Conservation (phyloP, 257 asterid species). For the Nicotiana tomentosiformis region DNA sequence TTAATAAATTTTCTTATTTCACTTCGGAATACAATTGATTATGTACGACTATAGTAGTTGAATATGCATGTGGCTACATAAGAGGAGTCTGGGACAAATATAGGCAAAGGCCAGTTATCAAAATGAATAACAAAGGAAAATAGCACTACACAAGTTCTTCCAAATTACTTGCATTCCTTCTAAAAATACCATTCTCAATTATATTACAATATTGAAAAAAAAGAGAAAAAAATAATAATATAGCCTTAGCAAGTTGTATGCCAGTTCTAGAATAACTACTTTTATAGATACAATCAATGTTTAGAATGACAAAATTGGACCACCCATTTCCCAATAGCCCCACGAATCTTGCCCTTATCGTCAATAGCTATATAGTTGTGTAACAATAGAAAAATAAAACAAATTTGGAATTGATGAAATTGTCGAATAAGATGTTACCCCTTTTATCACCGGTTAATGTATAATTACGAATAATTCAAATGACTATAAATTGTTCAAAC, state of each 20-base stretch:
- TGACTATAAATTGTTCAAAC: no score
- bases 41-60: neutral
- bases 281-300: neutral
- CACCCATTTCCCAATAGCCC: neutral
- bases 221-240: neutral
- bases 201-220: neutral
- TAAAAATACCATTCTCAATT: neutral
- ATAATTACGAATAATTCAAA: no score
- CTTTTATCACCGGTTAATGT: neutral
- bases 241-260: neutral
- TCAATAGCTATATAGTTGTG: neutral
- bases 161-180: neutral
- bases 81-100: neutral
- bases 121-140: neutral
- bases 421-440: neutral
- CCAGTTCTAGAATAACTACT: neutral
- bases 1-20: neutral
- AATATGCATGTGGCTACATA: neutral
- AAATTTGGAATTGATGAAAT: neutral
- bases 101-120: neutral
- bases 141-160: neutral
- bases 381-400: neutral
- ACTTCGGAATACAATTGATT: neutral
- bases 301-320: slow-evolving; percentile 4
- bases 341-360: neutral